Evolutionary conservation across 2,329 filamentous ascomycete species (phyloP), one percentile per base, ranked within the genome.

Genomic region (Scolecobasidium constrictum): DNA sequence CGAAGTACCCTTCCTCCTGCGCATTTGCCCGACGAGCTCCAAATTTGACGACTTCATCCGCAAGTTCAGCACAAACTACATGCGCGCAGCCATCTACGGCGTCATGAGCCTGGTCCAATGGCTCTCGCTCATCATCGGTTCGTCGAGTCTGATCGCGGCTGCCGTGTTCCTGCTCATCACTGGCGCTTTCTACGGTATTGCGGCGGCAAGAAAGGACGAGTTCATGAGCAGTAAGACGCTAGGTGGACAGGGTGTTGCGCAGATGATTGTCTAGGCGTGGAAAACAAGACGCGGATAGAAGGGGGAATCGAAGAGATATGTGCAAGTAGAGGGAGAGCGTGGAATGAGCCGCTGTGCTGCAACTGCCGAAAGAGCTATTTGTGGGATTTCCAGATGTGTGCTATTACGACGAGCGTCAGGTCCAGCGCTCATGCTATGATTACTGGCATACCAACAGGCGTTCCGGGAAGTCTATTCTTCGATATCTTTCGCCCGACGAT

Each of bases 181-280:
- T 4, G 79, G 76, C 26, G 48, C 79, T 40, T 95, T 90, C 72
- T 98, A 98, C 62, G 67, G 75, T 19, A 65, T 86, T 40, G 86
- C 86, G 12, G 86, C 74, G 33, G 48, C 90, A 62, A 90, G 86
- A 71, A 82, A 83, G 47, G 86, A 93, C 67, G 82, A 77, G 26
- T 93, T 93, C 64, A 78, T 87, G 51, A 84, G 84, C 47, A 95
- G 88, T 73, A 96, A 96, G 77, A 96, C 90, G 13, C 73, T 98
- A 42, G 92, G 92, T 51, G 92, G 92, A 42, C 82, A 86, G 52
- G 90, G 90, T 41, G 83, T 95, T 52, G 92, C 87, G 48, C 88
- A 95, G 71, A 95, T 96, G 90, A 95, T 96, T 66, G 87, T 96
- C 57, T 94, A 68, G 53, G 16, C 13, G 33, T 36, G 39, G 35